A percentile compares a stretch with the other conserved stretches of the same genome.
Evolutionary conservation across 2,329 filamentous ascomycete genomes (phyloP).

Genomic region (Paraconiothyrium sp.): DNA sequence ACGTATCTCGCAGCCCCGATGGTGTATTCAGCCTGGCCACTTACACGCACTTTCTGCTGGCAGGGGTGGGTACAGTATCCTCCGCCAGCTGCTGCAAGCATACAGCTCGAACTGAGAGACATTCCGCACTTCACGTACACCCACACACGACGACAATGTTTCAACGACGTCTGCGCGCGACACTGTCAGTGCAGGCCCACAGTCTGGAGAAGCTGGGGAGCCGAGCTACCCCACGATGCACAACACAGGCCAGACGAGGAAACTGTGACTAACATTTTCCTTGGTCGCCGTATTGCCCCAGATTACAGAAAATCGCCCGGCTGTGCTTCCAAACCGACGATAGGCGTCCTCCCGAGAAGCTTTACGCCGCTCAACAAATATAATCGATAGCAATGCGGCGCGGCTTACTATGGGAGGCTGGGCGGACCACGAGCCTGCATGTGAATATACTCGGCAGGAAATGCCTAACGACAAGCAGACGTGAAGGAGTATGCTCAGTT

Average conservation of each 20-base stretch:
- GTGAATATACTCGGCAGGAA: no score
- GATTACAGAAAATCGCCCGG: not conserved
- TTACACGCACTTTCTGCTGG: not conserved
- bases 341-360: not conserved
- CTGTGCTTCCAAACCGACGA: not conserved
- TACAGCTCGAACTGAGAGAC: not conserved
- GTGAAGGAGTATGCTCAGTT: no score
- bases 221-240: conserved; percentile 6
- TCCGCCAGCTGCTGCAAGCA: not conserved
- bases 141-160: not conserved
- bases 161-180: not conserved
- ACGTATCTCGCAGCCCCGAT: not conserved
- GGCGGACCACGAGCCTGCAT: no score
- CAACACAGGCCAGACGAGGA: not conserved
- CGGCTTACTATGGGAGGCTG: not conserved
- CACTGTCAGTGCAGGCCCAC: conserved; percentile 7
- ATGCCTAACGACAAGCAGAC: no score
- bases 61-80: not conserved
- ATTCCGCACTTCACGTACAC: not conserved
- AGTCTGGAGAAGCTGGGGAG: conserved; percentile 3
- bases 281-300: not conserved
- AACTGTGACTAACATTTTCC: conserved; percentile 6
- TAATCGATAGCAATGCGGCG: not conserved
- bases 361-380: not conserved
- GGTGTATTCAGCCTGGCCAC: not conserved